Base-by-base conservation (phyloP, 2,329 filamentous ascomycete genomes). In the Septoria linicola region DNA sequence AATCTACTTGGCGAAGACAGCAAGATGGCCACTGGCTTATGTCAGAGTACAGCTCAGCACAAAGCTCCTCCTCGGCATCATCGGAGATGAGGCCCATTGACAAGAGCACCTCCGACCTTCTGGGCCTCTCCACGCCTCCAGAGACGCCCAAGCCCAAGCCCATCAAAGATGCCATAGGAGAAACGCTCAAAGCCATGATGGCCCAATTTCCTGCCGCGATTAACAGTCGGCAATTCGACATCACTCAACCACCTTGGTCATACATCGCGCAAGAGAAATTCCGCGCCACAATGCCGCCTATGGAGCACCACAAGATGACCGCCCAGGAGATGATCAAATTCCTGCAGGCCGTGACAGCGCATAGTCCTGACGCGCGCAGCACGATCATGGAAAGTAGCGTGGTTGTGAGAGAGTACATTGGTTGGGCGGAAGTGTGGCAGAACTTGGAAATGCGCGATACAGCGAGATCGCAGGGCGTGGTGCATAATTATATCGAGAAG, bases 401-500 rank as follows among this genome's bases (percentile, higher is more conserved):
- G 11, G 14, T 40, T 4, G 44, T 47, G 5, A 16, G 34, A 19
- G 44, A 47, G 17, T 23, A 47, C 8, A 40, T 47, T 4, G 44
- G 44, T 5, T 39, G 34, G 44, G 44, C 44, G 35, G 44, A 47
- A 19, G 44, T 47, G 16, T 47, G 44, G 44, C 44, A 47, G 44
- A 39, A 39, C 23, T 16, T 47, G 16, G 44, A 47, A 8, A 23
- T 47, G 44, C 37, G 44, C 13, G 44, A 47, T 20, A 47, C 44
- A 16, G 44, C 34, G 34, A 47, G 35, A 16, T 20, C 21, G 5
- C 39, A 40, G 17, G 44, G 34, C 13, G 44, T 47, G 8, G 44
- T 47, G 17, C 44, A 47, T 37, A 19, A 37, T 32, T 47, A 47
- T 23, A 47, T 47, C 5, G 44, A 47, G 25, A 47, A 37, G 25